Evolutionary conservation across 2,329 filamentous ascomycete genomes (phyloP).

Genomic region (Sporothrix curviconia): DNA sequence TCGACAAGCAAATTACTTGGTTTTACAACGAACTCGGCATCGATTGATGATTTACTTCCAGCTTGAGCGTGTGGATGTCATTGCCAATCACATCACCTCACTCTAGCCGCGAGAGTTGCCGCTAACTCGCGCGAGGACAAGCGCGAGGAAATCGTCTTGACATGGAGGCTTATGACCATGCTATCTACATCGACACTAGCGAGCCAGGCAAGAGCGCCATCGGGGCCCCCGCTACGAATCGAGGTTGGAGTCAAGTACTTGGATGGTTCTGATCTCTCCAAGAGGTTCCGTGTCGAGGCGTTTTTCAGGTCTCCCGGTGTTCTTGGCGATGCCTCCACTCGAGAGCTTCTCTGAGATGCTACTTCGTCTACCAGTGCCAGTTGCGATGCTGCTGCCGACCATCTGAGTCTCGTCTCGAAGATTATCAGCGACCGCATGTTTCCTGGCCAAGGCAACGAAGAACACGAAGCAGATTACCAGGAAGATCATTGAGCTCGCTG

Average conservation of each 20-base stretch:
- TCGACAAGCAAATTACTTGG: constrained; percentile 84
- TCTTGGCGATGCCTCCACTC: constrained; percentile 55
- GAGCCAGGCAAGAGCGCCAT: constrained; percentile 73
- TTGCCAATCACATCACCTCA: constrained; percentile 90
- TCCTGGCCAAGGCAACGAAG: constrained; percentile 88
- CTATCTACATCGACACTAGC: constrained; percentile 98
- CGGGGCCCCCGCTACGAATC: constrained; percentile 87
- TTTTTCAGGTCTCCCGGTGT: constrained; percentile 88
- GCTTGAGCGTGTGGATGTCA: constrained; percentile 77
- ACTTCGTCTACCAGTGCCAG: constrained; percentile 96
- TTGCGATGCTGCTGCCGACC: constrained; percentile 71
- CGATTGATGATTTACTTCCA: constrained; percentile 97
- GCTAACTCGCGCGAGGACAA: constrained; percentile 91
- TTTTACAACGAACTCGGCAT: constrained; percentile 96
- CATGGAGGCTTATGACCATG: constrained; percentile 90
- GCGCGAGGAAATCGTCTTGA: constrained; percentile 90
- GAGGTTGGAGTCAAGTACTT: constrained; percentile 92
- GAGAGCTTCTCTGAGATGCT: constrained; percentile 84
- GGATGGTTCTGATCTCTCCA: constrained; percentile 64
- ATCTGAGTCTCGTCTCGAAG: constrained; percentile 80
- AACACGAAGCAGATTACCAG: constrained; percentile 97
- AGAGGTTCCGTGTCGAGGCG: constrained; percentile 89
- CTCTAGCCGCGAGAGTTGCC: constrained; percentile 96
- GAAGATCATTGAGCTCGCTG: constrained; percentile 83
- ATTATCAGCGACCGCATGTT: constrained; percentile 88